Evolutionary conservation across 148 eudicot species (phyloP).

Genomic region (Chenopodium album): DNA sequence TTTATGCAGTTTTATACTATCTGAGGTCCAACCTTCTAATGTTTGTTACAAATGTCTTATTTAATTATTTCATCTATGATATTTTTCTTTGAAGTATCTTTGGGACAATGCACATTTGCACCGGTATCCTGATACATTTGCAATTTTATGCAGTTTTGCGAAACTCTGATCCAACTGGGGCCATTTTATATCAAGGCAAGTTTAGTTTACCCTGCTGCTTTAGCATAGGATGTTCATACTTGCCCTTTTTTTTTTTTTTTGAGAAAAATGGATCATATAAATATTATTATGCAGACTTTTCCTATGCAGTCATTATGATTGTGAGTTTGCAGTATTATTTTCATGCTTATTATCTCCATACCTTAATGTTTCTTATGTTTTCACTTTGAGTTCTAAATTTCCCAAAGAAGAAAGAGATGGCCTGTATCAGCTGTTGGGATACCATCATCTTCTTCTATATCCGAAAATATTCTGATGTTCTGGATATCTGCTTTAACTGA

Average conservation of each 20-base stretch:
- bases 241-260: no score
- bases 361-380: no score
- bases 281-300: not conserved
- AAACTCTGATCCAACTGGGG: slow-evolving; percentile 81
- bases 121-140: slow-evolving; percentile 9
- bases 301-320: no score
- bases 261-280: not conserved
- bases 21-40: not conserved
- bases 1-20: not conserved
- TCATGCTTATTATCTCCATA: not conserved
- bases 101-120: not conserved
- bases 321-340: not conserved
- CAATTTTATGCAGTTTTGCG: slow-evolving; percentile 76
- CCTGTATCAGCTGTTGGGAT: not conserved
- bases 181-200: slow-evolving; percentile 94
- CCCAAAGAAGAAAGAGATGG: not conserved
- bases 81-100: not conserved
- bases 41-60: not conserved
- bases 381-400: no score
- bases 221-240: not conserved
- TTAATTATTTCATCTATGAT: slow-evolving; percentile 1
- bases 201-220: slow-evolving; percentile 13
- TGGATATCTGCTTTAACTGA: not conserved
- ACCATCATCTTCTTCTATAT: not conserved
- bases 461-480: not conserved